A percentile compares a stretch with the other conserved stretches of the same genome.
phyloP scores from a whole-genome alignment of 2,329 filamentous ascomycete genomes.

The Penicillium occitanis region DNA sequence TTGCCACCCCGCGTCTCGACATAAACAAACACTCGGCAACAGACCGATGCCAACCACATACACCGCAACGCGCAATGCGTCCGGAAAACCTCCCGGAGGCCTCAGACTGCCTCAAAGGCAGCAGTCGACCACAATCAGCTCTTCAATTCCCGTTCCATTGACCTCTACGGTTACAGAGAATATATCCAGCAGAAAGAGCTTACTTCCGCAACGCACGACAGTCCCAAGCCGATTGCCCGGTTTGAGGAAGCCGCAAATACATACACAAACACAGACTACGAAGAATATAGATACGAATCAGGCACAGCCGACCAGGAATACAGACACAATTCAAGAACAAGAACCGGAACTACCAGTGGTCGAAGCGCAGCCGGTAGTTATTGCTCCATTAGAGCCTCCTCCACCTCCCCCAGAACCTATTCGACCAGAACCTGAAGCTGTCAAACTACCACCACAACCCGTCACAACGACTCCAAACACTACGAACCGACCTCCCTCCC shows the following conservation, averaged over 20 bases:
- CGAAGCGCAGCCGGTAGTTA: neutral
- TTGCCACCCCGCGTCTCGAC: neutral
- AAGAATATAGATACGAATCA: neutral
- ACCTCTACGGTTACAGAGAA: conserved; percentile 21
- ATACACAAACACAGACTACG: neutral
- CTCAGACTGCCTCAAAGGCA: conserved; percentile 19
- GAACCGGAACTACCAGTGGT: neutral
- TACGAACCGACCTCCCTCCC: neutral
- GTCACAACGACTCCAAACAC: neutral
- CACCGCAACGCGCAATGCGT: conserved; percentile 21
- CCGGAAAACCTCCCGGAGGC: conserved; percentile 21
- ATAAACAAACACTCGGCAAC: neutral
- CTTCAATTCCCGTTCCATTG: conserved; percentile 19
- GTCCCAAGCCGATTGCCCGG: conserved; percentile 24
- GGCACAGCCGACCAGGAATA: neutral
- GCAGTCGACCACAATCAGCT: conserved; percentile 22
- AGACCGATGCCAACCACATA: conserved; percentile 22
- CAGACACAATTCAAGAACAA: neutral
- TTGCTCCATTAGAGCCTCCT: neutral
- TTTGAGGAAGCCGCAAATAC: conserved; percentile 24
- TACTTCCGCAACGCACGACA: conserved; percentile 33
- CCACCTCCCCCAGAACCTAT: neutral
- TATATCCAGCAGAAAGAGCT: conserved; percentile 31
- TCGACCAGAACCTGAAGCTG: neutral
- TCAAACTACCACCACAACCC: conserved; percentile 1